Percentiles rank a stretch among this genome's conserved stretches.
Evolutionary conservation across 345 rosid genomes (phyloP).

Genomic region (Chamaenerion angustifolium): DNA sequence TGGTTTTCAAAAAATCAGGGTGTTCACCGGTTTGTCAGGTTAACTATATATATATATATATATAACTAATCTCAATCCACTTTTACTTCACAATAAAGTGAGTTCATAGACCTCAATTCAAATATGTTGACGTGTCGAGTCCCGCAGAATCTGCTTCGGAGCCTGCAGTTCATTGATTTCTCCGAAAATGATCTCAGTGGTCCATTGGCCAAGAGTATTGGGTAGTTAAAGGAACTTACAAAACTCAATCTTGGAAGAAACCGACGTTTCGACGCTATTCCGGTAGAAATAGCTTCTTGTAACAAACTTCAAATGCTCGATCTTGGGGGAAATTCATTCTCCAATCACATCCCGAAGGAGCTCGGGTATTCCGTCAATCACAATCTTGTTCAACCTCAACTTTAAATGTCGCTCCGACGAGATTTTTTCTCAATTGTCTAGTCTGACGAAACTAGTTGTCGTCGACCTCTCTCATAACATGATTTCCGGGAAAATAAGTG

Average conservation of each 20-base stretch:
- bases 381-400: conserved; percentile 84
- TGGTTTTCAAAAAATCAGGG: no score
- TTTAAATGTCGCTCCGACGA: conserved; percentile 49
- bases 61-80: no score
- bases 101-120: conserved; percentile 74
- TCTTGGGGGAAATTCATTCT: conserved; percentile 59
- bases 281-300: conserved; percentile 56
- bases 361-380: conserved; percentile 69
- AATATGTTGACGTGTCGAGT: conserved; percentile 63
- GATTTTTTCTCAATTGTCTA: conserved; percentile 60
- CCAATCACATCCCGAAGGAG: conserved; percentile 68
- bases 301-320: conserved; percentile 66
- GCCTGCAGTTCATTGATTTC: conserved; percentile 51
- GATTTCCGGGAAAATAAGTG: conserved; percentile 45
- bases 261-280: conserved; percentile 54
- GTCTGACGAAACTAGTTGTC: conserved; percentile 56
- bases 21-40: no score
- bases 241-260: conserved; percentile 69
- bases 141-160: conserved; percentile 55
- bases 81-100: no score
- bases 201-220: conserved; percentile 34
- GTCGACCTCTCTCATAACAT: conserved; percentile 85
- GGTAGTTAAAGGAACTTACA: conserved; percentile 49
- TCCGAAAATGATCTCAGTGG: conserved; percentile 68
- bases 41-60: no score